Percentiles rank a stretch among this genome's conserved stretches.
Conservation (phyloP, 2,329 filamentous ascomycete species). For the Penicillium crustosum region DNA sequence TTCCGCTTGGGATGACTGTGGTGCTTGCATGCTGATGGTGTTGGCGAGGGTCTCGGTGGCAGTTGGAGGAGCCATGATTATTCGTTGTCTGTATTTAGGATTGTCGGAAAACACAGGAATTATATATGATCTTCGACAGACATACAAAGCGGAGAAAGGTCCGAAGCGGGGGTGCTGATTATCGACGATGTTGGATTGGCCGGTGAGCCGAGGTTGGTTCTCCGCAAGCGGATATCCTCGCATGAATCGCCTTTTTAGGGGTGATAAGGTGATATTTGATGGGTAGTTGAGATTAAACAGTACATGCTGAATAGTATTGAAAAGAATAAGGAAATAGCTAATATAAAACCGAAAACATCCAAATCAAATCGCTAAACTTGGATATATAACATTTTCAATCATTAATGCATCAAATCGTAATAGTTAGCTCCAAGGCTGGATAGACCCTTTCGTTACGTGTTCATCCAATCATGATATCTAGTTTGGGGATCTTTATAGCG, state of each 20-base stretch:
- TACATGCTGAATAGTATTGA: neutral
- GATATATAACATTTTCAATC: neutral
- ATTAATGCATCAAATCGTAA: constrained; percentile 3
- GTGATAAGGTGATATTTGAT: neutral
- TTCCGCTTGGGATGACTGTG: constrained; percentile 25
- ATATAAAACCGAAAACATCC: neutral
- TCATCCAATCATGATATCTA: neutral
- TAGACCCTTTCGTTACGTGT: neutral
- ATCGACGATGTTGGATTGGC: constrained; percentile 5
- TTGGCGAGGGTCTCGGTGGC: constrained; percentile 25
- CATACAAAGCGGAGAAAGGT: no score
- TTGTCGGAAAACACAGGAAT: neutral
- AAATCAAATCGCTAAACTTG: neutral
- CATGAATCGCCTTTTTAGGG: neutral
- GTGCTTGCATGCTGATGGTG: constrained; percentile 18
- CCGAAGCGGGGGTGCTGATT: constrained; percentile 8
- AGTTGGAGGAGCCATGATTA: constrained; percentile 33
- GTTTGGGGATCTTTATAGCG: neutral
- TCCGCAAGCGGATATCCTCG: neutral
- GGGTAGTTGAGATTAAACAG: neutral
- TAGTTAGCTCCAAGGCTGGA: neutral
- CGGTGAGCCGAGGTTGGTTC: constrained; percentile 6
- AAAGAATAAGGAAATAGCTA: neutral
- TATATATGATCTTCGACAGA: neutral
- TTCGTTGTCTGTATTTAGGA: neutral